Conservation (phyloP, 768 basidiomycete genomes). For the Lactarius psammicola region DNA sequence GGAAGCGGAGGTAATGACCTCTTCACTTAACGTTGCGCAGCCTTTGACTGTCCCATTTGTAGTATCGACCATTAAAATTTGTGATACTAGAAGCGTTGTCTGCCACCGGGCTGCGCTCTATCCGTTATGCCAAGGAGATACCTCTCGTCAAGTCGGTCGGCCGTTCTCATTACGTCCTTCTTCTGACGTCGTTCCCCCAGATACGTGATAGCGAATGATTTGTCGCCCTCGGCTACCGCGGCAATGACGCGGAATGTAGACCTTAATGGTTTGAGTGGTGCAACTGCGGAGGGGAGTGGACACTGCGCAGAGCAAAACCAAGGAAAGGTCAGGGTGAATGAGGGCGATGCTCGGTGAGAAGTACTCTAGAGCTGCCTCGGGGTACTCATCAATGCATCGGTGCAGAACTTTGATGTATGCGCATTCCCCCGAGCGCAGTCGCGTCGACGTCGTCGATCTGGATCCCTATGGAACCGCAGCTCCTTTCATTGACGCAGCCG, state of each 20-base stretch:
- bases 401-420: conserved; percentile 84
- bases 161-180: not conserved
- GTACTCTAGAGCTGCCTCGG: not conserved
- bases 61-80: conserved; percentile 64
- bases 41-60: conserved; percentile 9
- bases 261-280: conserved; percentile 66
- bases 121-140: conserved; percentile 97
- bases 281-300: conserved; percentile 23
- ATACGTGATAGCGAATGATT: conserved; percentile 91
- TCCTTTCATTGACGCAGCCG: conserved; percentile 93
- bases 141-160: conserved; percentile 74
- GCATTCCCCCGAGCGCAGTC: conserved; percentile 67
- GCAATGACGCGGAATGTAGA: conserved; percentile 86
- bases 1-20: conserved; percentile 21
- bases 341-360: conserved; percentile 90
- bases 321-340: conserved; percentile 74
- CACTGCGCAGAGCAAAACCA: conserved; percentile 25
- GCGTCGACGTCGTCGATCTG: conserved; percentile 94
- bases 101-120: conserved; percentile 92
- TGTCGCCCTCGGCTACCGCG: conserved; percentile 76
- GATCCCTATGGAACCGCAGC: conserved; percentile 98
- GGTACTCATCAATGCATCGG: not conserved
- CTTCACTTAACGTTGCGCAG: not conserved
- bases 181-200: conserved; percentile 34
- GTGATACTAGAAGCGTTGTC: conserved; percentile 90